These are phyloP conservation scores for Macroventuria anomochaeta DNA, from an alignment of 2,329 filamentous ascomycete species.

Conservation along the genomic window DNA sequence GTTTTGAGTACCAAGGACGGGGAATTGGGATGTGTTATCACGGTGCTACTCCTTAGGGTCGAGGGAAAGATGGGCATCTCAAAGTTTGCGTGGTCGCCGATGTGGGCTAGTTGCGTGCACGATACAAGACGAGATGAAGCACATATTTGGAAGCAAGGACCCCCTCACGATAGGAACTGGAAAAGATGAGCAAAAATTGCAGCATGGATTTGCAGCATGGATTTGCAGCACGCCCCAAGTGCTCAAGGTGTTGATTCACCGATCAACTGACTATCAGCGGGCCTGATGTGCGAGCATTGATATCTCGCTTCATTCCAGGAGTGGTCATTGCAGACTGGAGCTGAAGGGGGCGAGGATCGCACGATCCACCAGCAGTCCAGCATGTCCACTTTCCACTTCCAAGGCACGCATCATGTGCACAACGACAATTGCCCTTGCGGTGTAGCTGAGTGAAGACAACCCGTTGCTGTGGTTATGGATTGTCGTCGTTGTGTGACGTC, in stretches of 20 bases:
- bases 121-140: slow-evolving; percentile 2
- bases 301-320: not conserved
- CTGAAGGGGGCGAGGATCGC: slow-evolving; percentile 10
- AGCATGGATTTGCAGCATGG: slow-evolving; percentile 7
- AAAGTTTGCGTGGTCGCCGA: slow-evolving; percentile 1
- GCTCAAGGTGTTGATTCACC: slow-evolving; percentile 1
- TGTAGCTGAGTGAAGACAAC: slow-evolving; percentile 16
- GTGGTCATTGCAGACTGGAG: slow-evolving; percentile 4
- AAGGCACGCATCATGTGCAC: not conserved
- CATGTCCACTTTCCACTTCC: slow-evolving; percentile 1
- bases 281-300: slow-evolving; percentile 7
- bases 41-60: not conserved
- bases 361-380: not conserved
- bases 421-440: slow-evolving; percentile 6
- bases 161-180: not conserved
- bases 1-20: not conserved
- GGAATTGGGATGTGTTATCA: slow-evolving; percentile 1
- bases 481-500: slow-evolving; percentile 20
- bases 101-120: slow-evolving; percentile 1
- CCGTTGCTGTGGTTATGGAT: slow-evolving; percentile 17
- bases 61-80: not conserved
- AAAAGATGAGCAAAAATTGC: not conserved
- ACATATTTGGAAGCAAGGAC: not conserved
- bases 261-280: slow-evolving; percentile 1
- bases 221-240: slow-evolving; percentile 10